Percentiles rank a stretch among this genome's conserved stretches.
Evolutionary conservation across 805 yeast species (phyloP).

Genomic region (Monosporozyma servazzii): DNA sequence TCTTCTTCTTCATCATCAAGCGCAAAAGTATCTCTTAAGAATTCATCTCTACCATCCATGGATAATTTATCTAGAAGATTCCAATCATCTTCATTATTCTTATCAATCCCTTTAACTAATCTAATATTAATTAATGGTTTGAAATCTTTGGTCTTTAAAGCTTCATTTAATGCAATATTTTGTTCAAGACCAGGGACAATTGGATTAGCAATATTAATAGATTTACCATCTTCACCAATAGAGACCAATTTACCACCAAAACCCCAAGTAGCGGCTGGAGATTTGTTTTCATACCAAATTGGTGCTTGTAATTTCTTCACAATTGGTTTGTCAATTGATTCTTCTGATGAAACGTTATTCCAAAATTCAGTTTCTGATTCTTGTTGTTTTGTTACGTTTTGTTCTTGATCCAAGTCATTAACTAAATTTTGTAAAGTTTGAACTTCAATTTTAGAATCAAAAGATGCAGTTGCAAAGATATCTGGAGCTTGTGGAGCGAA

Average conservation of each 20-base stretch:
- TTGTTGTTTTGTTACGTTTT: constrained; percentile 23
- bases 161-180: constrained; percentile 40
- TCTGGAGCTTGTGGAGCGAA: constrained; percentile 89
- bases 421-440: constrained; percentile 74
- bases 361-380: constrained; percentile 70
- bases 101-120: constrained; percentile 33
- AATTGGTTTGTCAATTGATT: constrained; percentile 64
- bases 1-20: constrained; percentile 28
- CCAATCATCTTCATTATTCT: constrained; percentile 54
- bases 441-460: constrained; percentile 71
- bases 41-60: constrained; percentile 39
- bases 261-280: constrained; percentile 67
- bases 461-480: constrained; percentile 77
- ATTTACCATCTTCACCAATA: constrained; percentile 36
- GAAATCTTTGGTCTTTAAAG: constrained; percentile 49
- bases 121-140: constrained; percentile 47
- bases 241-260: constrained; percentile 84
- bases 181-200: constrained; percentile 32
- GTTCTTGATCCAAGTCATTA: constrained; percentile 22
- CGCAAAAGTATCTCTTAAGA: constrained; percentile 39
- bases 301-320: constrained; percentile 70
- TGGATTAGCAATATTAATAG: constrained; percentile 32
- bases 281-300: constrained; percentile 70
- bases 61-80: constrained; percentile 44
- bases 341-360: constrained; percentile 63